Conservation (phyloP, 2,329 filamentous ascomycete species). For the Fonsecaea erecta region DNA sequence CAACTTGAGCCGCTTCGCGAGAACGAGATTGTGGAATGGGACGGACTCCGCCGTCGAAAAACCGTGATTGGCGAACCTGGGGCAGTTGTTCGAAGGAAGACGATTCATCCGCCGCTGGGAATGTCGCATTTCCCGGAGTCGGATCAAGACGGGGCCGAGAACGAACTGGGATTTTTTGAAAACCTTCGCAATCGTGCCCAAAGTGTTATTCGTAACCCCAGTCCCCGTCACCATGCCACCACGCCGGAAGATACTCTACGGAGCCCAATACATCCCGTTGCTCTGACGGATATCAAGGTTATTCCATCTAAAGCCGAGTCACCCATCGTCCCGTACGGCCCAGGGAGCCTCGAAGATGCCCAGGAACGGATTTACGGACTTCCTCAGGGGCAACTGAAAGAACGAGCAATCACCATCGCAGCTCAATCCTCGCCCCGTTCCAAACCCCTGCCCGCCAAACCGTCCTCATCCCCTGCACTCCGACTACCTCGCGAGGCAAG, state of each 20-base stretch:
- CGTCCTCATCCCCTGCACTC: slow-evolving; percentile 27
- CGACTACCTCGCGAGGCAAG: slow-evolving; percentile 50
- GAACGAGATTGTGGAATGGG: slow-evolving; percentile 84
- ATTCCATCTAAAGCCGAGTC: slow-evolving; percentile 56
- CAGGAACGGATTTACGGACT: slow-evolving; percentile 58
- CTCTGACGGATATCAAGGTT: slow-evolving; percentile 65
- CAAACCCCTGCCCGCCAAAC: slow-evolving; percentile 35
- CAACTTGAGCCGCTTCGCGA: slow-evolving; percentile 76
- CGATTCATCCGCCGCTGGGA: slow-evolving; percentile 75
- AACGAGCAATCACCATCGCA: slow-evolving; percentile 31
- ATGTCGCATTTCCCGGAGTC: slow-evolving; percentile 78
- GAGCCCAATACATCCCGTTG: slow-evolving; percentile 65
- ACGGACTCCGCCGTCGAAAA: slow-evolving; percentile 78
- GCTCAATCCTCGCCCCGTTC: slow-evolving; percentile 34
- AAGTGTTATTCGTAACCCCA: slow-evolving; percentile 43
- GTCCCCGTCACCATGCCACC: slow-evolving; percentile 42
- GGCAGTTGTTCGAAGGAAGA: slow-evolving; percentile 53
- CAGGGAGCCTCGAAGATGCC: slow-evolving; percentile 40
- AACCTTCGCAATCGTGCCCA: slow-evolving; percentile 47
- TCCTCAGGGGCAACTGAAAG: slow-evolving; percentile 47
- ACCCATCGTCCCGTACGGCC: slow-evolving; percentile 36
- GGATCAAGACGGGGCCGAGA: slow-evolving; percentile 42
- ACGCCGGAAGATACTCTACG: slow-evolving; percentile 48
- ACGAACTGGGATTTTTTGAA: slow-evolving; percentile 44
- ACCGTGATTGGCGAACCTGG: slow-evolving; percentile 57